A percentile compares a stretch with the other conserved stretches of the same genome.
Conservation (phyloP, 1,284 basidiomycete genomes). For the Ustilago bromivora region DNA sequence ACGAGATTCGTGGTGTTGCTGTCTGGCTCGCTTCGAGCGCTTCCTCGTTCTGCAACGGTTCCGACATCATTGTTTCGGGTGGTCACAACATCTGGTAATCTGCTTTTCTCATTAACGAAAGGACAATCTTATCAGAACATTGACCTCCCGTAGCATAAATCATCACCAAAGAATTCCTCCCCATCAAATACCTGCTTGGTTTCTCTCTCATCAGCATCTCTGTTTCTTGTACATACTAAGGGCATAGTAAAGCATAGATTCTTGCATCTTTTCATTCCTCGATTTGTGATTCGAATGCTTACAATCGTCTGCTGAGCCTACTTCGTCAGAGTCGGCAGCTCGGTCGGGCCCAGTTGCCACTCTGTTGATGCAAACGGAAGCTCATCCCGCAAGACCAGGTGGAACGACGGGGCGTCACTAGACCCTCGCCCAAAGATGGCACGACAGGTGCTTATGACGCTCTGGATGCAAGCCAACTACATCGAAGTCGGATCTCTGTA, state of each 20-base stretch:
- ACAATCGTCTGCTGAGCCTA: neutral
- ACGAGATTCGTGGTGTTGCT: conserved; percentile 82
- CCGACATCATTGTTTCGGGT: conserved; percentile 68
- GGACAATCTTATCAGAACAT: conserved; percentile 26
- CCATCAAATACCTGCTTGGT: conserved; percentile 4
- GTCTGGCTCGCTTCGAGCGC: conserved; percentile 79
- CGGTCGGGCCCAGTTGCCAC: neutral
- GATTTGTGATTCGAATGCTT: neutral
- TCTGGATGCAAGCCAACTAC: neutral
- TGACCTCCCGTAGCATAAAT: neutral
- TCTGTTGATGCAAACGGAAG: too few relatives aligned
- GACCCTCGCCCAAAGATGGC: neutral
- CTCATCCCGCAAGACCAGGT: too few relatives aligned
- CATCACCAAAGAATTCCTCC: conserved; percentile 2
- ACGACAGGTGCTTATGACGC: neutral
- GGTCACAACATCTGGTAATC: conserved; percentile 69
- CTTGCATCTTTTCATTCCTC: conserved; percentile 15
- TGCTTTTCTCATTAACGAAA: conserved; percentile 5
- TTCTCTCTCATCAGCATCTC: conserved; percentile 20
- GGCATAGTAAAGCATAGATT: conserved; percentile 34
- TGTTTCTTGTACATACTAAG: conserved; percentile 42
- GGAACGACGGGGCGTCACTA: too few relatives aligned
- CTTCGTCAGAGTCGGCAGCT: too few relatives aligned
- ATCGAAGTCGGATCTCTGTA: neutral
- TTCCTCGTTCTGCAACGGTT: conserved; percentile 68